Conservation (phyloP, 352 stramenopile genomes). For the Globisporangium perplexum region DNA sequence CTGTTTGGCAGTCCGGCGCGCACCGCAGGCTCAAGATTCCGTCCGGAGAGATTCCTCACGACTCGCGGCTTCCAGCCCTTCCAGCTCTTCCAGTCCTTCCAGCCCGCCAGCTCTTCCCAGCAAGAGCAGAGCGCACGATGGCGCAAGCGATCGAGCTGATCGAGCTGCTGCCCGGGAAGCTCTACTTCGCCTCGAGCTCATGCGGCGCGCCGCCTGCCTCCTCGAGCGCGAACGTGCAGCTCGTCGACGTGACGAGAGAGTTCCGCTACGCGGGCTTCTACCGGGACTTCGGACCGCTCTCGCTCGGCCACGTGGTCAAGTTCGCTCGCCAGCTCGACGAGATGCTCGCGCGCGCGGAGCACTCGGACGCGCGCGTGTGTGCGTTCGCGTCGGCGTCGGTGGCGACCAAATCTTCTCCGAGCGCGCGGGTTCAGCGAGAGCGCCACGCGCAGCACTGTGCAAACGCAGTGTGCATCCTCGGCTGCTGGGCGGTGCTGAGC, state of each 20-base stretch:
- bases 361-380: slow-evolving; percentile 63
- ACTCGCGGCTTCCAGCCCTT: neutral
- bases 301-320: slow-evolving; percentile 86
- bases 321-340: slow-evolving; percentile 80
- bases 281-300: slow-evolving; percentile 94
- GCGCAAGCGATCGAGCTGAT: slow-evolving; percentile 21
- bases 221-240: slow-evolving; percentile 8
- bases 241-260: slow-evolving; percentile 25
- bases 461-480: slow-evolving; percentile 89
- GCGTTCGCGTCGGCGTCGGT: slow-evolving; percentile 14
- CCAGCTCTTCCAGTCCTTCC: neutral
- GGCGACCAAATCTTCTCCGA: neutral
- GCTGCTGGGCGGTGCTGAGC: slow-evolving; percentile 63
- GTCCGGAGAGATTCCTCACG: too few relatives aligned
- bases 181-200: slow-evolving; percentile 28
- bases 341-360: slow-evolving; percentile 32
- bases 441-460: slow-evolving; percentile 51
- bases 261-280: slow-evolving; percentile 94
- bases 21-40: too few relatives aligned
- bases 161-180: slow-evolving; percentile 22
- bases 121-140: neutral
- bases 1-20: too few relatives aligned
- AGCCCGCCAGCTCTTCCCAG: neutral
- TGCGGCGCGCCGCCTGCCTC: neutral
- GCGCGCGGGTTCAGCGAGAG: neutral